Evolutionary conservation across 805 yeast species (phyloP), one percentile per base, ranked within the genome.

Genomic region (Kluyveromyces dobzhanskii): DNA sequence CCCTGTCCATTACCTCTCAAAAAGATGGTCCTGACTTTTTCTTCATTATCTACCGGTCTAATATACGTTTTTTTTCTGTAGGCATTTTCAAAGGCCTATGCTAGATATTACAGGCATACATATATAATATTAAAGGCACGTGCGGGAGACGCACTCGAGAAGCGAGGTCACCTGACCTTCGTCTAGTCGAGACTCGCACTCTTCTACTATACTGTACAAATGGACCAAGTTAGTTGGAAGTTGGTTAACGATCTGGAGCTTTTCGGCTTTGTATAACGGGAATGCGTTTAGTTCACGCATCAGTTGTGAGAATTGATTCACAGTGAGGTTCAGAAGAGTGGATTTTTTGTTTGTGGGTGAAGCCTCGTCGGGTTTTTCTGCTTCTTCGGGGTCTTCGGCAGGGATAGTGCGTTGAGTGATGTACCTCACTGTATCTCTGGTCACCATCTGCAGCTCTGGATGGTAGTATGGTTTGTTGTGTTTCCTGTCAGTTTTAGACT

Each of bases 161-260:
- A 90, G 71, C 3, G 66, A 64, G 33, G 76, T 73, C 35, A 84
- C 69, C 43, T 78, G 70, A 1, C 75, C 81, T 43, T 83, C 85
- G n/a, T 65, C 62, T 50, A 87, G 81, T 49, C 98, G 69, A 44
- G 76, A 78, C 49, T 90, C 98, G 59, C 95, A 90, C 55, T 92
- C 97, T 55, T 90, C 98, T 1, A 90, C 77, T 21, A 90, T 64
- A 0, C 92, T 71, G 56, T 78, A 86, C 37, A 90, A 66, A 27
- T 76, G 80, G 10, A 88, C 96, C 68, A 85, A 64, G 4, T 85
- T 75, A 33, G 80, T 67, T 1, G 98, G 98, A 21, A 85, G 69
- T 6, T 78, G 67, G 57, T 90, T 88, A 40, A 88, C 71, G 29
- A 90, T 75, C 61, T 90, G 96, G 30, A 90, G 65, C 47, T 79